Evolutionary conservation across 1,139 yeast genomes (phyloP), one percentile per base, ranked within the genome.

Genomic region (Wickerhamiella pararugosa): DNA sequence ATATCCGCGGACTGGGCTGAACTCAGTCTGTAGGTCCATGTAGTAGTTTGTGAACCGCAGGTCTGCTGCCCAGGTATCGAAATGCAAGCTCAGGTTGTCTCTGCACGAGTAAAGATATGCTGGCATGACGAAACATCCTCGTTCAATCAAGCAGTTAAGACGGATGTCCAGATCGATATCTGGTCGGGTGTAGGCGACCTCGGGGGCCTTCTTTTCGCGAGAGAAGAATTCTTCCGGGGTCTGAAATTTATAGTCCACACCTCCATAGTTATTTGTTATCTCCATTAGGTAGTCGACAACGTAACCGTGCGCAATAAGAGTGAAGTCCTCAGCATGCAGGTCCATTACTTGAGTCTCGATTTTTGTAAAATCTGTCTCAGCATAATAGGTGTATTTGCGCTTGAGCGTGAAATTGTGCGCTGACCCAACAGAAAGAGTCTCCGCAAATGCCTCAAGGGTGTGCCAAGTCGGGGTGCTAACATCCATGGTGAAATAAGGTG

Each of bases 401-500:
- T 62, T 63, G 25, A 84, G 59, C 1, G 59, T 60, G 51, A 86
- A 79, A 43, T 76, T 70, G 36, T 71, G 65, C 1, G 84, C 75
- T 44, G 75, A 65, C 0, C 95, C 97, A 28, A 78, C 63, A 36
- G 72, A 74, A 15, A 74, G 70, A 27, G 69, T 66, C 40, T 69
- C 70, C 62, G 80, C 59, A 51, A 87, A 90, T 39, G 81, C 78
- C 49, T 76, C 71, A 11, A 76, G 64, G 0, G 97, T 86, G 55
- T 84, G 93, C 94, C 97, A 90, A 0, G 90, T 79, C 0, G 97
- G 97, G 0, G 92, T 74, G 46, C 77, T 80, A 5, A 87, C 60
- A 1, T 72, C 64, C 39, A 87, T 55, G 42, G 77, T 72, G 51
- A 84, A 75, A 41, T 61, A 61, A 0, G 84, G 75, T 0, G 94